These are phyloP conservation scores for Syzygium oleosum DNA, from an alignment of 345 rosid species.

Conservation along the genomic window DNA sequence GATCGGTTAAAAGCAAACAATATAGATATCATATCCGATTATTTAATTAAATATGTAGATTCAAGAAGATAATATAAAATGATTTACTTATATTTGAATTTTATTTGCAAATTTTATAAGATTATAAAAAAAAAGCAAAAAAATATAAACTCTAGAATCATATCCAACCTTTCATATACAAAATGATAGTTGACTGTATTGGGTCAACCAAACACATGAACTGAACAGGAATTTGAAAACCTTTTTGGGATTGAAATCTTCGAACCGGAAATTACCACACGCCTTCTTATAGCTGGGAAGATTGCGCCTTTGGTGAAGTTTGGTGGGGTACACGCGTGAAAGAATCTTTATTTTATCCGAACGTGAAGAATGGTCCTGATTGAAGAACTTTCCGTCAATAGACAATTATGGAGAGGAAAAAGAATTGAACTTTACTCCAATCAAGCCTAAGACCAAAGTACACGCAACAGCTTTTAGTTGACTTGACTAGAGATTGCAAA, in stretches of 20 bases:
- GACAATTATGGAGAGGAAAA: background rate
- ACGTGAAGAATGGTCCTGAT: background rate
- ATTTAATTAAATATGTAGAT: too few relatives aligned
- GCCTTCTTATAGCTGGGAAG: background rate
- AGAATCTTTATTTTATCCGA: too few relatives aligned
- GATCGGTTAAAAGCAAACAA: background rate
- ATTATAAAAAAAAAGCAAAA: too few relatives aligned
- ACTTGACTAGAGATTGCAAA: background rate
- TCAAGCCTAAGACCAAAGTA: background rate
- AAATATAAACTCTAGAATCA: too few relatives aligned
- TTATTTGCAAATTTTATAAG: too few relatives aligned
- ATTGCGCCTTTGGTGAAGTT: background rate
- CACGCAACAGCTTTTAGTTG: background rate
- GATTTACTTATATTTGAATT: background rate
- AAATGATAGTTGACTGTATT: too few relatives aligned
- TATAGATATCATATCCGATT: background rate
- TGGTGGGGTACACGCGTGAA: background rate
- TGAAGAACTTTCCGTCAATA: background rate
- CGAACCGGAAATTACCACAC: rapidly evolving
- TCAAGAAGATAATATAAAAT: too few relatives aligned
- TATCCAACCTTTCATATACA: too few relatives aligned
- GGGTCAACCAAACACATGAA: too few relatives aligned
- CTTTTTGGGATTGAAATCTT: background rate
- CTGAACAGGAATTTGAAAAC: too few relatives aligned
- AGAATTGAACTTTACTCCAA: background rate